Conservation (phyloP, 2,329 filamentous ascomycete genomes). For the Trichoderma sp. region DNA sequence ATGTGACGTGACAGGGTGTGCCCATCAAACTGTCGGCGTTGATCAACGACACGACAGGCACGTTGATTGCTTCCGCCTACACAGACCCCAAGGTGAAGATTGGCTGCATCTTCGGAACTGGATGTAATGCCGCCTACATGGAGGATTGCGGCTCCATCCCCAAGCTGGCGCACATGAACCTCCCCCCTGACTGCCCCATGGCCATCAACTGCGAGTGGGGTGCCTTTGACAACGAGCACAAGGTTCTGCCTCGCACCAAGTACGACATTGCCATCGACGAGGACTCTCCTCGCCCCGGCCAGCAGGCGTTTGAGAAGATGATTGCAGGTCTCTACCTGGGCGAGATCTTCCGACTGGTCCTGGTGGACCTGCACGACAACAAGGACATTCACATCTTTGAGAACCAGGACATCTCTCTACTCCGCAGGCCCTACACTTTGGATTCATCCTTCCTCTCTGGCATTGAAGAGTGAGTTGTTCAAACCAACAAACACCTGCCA, state of each 20-base stretch:
- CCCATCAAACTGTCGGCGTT: slow-evolving; percentile 91
- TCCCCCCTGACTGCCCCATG: slow-evolving; percentile 81
- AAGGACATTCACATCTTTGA: slow-evolving; percentile 76
- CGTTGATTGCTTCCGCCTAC: slow-evolving; percentile 93
- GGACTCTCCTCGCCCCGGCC: slow-evolving; percentile 86
- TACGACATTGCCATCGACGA: slow-evolving; percentile 89
- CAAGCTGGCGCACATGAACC: slow-evolving; percentile 89
- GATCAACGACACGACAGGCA: slow-evolving; percentile 98
- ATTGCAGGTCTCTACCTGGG: slow-evolving; percentile 92
- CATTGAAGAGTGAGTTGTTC: slow-evolving; percentile 74
- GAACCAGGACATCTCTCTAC: slow-evolving; percentile 74
- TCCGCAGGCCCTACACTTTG: slow-evolving; percentile 84
- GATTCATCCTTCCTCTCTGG: slow-evolving; percentile 92
- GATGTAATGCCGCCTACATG: slow-evolving; percentile 98
- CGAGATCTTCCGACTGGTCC: slow-evolving; percentile 87
- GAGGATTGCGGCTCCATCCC: slow-evolving; percentile 88
- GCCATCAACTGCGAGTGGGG: slow-evolving; percentile 98
- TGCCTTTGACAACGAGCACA: slow-evolving; percentile 92
- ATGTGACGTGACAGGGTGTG: slow-evolving; percentile 62
- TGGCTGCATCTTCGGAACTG: slow-evolving; percentile 97
- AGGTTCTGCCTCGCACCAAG: slow-evolving; percentile 79
- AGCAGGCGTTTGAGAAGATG: slow-evolving; percentile 98
- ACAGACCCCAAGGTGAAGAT: slow-evolving; percentile 93
- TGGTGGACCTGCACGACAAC: slow-evolving; percentile 83
- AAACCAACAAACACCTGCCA: neutral